Evolutionary conservation across 768 basidiomycete species (phyloP).

Genomic region (Auricularia heimuer): DNA sequence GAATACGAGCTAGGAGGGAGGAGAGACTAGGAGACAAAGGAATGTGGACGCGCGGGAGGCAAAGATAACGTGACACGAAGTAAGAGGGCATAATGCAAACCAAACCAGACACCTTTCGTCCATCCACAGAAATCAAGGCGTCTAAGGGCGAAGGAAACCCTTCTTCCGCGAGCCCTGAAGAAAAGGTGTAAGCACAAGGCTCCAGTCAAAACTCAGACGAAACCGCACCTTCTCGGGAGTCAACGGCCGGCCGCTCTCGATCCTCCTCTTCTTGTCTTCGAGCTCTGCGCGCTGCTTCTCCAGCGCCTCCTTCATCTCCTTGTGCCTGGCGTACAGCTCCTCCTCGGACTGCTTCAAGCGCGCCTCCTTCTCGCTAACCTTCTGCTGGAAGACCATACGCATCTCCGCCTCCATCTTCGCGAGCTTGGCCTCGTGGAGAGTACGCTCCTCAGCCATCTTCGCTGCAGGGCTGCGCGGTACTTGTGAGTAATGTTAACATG

Average conservation of each 20-base stretch:
- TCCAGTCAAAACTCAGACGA: not conserved
- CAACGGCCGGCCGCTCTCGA: slow-evolving; percentile 89
- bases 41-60: not conserved
- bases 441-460: slow-evolving; percentile 91
- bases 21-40: not conserved
- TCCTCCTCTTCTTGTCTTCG: slow-evolving; percentile 95
- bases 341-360: slow-evolving; percentile 99
- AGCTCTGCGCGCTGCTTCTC: slow-evolving; percentile 93
- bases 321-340: slow-evolving; percentile 95
- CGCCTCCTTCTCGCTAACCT: slow-evolving; percentile 98
- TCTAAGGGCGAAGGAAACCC: slow-evolving; percentile 63
- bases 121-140: not conserved
- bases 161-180: slow-evolving; percentile 56
- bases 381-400: slow-evolving; percentile 99
- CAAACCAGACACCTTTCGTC: not conserved
- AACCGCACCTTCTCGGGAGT: slow-evolving; percentile 76
- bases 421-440: slow-evolving; percentile 93
- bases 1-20: slow-evolving; percentile 1
- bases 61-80: not conserved
- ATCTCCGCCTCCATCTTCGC: slow-evolving; percentile 99
- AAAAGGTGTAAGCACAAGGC: not conserved
- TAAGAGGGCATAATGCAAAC: not conserved
- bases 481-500: slow-evolving; percentile 6
- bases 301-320: slow-evolving; percentile 98
- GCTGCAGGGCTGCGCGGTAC: slow-evolving; percentile 67